Base-by-base conservation (phyloP, 2,329 filamentous ascomycete genomes). In the Penicillium sp. region DNA sequence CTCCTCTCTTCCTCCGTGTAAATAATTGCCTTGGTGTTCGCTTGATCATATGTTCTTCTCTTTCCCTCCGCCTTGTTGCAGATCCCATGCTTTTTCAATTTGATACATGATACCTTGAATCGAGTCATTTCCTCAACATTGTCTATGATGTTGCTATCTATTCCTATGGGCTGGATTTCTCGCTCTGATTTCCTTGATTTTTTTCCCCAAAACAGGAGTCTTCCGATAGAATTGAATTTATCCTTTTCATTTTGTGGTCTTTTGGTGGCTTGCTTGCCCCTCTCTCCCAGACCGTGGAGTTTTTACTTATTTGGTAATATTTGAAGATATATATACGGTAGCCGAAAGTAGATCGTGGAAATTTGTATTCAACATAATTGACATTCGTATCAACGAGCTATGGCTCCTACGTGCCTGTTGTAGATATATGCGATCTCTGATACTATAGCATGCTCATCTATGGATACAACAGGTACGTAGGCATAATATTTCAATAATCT, bases 11-110 rank as follows among this genome's bases (percentile, higher is more conserved):
- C 59, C 38, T 53, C 58, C 47, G 52, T 66, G 68, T 74, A 72
- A 67, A 72, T 73, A 74, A 70, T 69, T 62, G 59, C 62, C 60
- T 67, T 64, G 61, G 54, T 61, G 35, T 42, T 50, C 15, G 27
- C 40, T 23, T 43, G 19, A 13, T 21, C 49, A 12, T 50, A 31
- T 47, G 31, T 37, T 23, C 31, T 42, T 8, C 40, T 21, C 50
- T 6, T 33, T 35, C 15, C 13, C 5, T n/a, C 42, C 12, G n/a
- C 13, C 9, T 38, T 33, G 10, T 31, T 46, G 31, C 47, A 37
- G 47, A 23, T 31, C 21, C 9, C n/a, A 19, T 33, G 31, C 43
- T 48, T 42, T 33, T 49, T 56, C 56, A 62, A 62, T 58, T 50
- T 46, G 40, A 58, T 58, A 40, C 25, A 59, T 57, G 55, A 57